phyloP scores from a whole-genome alignment of 257 asterid species.

The Capsicum baccatum region DNA sequence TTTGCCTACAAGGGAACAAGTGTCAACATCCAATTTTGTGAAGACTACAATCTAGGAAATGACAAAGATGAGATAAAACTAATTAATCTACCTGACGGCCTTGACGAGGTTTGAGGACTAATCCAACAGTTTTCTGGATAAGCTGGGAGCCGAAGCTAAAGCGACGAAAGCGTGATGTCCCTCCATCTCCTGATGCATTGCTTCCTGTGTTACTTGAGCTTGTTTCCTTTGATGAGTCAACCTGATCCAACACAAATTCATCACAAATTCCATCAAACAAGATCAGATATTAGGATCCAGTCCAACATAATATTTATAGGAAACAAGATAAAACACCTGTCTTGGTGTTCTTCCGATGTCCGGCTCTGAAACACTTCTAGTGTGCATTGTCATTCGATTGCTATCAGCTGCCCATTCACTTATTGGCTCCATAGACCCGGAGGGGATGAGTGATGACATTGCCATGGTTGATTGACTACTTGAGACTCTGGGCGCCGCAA shows the following conservation, averaged over 20 bases:
- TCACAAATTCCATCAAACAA: too few relatives aligned
- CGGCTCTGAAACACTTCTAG: too few relatives aligned
- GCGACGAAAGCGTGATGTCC: constrained; percentile 29
- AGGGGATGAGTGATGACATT: constrained; percentile 87
- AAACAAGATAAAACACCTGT: too few relatives aligned
- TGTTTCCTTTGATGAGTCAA: too few relatives aligned
- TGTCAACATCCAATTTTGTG: neutral
- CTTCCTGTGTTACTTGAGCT: too few relatives aligned
- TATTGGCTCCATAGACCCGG: constrained; percentile 62
- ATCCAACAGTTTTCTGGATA: constrained; percentile 54
- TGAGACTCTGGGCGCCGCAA: constrained; percentile 68
- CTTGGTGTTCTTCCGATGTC: too few relatives aligned
- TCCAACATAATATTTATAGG: too few relatives aligned
- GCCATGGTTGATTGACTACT: constrained; percentile 94
- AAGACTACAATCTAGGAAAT: constrained; percentile 16
- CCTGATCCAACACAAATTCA: too few relatives aligned
- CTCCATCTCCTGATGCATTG: constrained; percentile 43
- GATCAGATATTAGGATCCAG: too few relatives aligned
- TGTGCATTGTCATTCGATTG: too few relatives aligned
- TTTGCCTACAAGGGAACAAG: constrained; percentile 62
- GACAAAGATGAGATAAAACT: neutral
- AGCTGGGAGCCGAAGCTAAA: constrained; percentile 48
- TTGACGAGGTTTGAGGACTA: constrained; percentile 48
- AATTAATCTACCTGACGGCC: constrained; percentile 48
- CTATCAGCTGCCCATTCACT: constrained; percentile 66